These are phyloP conservation scores for Kazachstania kunashirensis DNA, from an alignment of 805 yeast species.

Conservation along the genomic window DNA sequence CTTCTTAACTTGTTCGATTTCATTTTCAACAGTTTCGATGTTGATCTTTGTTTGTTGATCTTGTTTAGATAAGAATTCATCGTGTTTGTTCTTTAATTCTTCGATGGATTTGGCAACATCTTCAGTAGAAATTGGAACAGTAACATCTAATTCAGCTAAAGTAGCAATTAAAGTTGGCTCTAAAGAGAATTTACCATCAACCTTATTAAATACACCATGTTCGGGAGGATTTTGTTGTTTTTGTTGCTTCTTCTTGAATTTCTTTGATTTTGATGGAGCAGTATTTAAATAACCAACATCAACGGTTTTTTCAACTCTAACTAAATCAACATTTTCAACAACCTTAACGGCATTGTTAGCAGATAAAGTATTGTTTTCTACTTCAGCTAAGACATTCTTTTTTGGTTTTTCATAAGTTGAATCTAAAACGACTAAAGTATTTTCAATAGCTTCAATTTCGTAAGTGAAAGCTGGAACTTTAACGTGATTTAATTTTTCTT, in stretches of 20 bases:
- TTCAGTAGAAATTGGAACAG: conserved; percentile 68
- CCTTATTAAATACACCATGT: conserved; percentile 9
- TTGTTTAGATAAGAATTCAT: conserved; percentile 59
- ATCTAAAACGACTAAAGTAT: conserved; percentile 64
- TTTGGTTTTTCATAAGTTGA: conserved; percentile 61
- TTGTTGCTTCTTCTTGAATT: conserved; percentile 42
- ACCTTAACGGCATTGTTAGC: conserved; percentile 36
- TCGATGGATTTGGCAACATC: conserved; percentile 58
- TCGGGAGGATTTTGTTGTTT: conserved; percentile 10
- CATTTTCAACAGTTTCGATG: conserved; percentile 66
- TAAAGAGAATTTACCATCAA: conserved; percentile 47
- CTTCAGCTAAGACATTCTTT: conserved; percentile 24
- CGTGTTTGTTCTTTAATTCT: conserved; percentile 62
- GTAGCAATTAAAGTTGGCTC: conserved; percentile 74
- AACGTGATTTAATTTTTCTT: conserved; percentile 62
- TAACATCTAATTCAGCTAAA: conserved; percentile 63
- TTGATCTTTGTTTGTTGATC: conserved; percentile 72
- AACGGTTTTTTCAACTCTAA: conserved; percentile 39
- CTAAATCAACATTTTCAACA: conserved; percentile 54
- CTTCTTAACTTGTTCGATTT: conserved; percentile 58
- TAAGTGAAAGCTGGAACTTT: conserved; percentile 72
- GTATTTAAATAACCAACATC: conserved; percentile 40
- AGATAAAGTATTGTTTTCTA: conserved; percentile 16
- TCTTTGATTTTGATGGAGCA: conserved; percentile 42
- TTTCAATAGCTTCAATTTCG: conserved; percentile 70